phyloP scores from a whole-genome alignment of 352 stramenopile genomes.

The Phytophthora sojae region DNA sequence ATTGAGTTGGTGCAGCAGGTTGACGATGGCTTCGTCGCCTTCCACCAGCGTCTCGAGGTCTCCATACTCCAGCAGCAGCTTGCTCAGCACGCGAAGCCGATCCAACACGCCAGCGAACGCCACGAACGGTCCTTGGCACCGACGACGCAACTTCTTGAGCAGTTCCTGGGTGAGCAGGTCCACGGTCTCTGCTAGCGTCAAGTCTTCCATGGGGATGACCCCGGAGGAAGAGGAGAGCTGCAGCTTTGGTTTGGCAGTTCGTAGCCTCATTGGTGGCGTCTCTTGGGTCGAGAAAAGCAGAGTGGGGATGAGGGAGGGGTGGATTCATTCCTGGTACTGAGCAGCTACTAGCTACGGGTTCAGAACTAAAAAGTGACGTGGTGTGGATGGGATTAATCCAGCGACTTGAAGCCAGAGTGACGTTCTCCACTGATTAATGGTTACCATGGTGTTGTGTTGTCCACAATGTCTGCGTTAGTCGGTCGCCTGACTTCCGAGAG shows the following conservation, averaged over 20 bases:
- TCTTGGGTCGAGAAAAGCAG: slow-evolving; percentile 1
- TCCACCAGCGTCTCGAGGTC: slow-evolving; percentile 10
- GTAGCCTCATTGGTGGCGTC: slow-evolving; percentile 5
- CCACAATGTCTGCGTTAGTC: slow-evolving; percentile 37
- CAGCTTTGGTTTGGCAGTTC: slow-evolving; percentile 1
- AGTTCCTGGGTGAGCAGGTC: slow-evolving; percentile 9
- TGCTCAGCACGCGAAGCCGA: slow-evolving; percentile 9
- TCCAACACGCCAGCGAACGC: slow-evolving; percentile 10
- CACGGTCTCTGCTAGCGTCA: slow-evolving; percentile 8
- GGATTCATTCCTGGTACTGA: not conserved
- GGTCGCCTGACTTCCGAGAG: slow-evolving; percentile 28
- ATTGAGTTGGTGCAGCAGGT: slow-evolving; percentile 12
- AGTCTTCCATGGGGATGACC: not conserved
- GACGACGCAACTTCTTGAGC: slow-evolving; percentile 5
- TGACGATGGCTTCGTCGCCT: slow-evolving; percentile 12
- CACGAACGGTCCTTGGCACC: not conserved
- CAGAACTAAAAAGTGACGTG: not conserved
- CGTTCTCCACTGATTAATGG: not conserved
- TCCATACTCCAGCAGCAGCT: not conserved
- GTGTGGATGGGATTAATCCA: slow-evolving; percentile 1
- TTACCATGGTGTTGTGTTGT: slow-evolving; percentile 38
- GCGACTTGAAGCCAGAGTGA: slow-evolving; percentile 8
- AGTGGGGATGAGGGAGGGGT: not conserved
- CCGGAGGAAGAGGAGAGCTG: slow-evolving; percentile 7
- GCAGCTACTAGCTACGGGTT: not conserved